Evolutionary conservation across 305 asterid genomes (phyloP).

Genomic region (Rubia balearica): DNA sequence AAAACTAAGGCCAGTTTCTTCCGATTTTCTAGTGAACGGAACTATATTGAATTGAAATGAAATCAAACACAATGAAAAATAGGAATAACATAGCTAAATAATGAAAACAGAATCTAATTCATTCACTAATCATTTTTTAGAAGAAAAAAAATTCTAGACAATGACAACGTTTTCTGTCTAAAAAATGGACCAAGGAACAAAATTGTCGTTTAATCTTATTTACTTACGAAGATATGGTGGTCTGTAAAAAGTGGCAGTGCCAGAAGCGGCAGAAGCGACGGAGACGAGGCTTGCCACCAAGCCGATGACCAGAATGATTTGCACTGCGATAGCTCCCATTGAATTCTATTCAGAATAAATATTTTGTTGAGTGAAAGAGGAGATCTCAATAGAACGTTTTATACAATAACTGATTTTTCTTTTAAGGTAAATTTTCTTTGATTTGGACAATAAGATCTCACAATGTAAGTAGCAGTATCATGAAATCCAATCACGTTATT

Average conservation of each 20-base stretch:
- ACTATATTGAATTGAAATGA: too few species aligned
- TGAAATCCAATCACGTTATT: neutral
- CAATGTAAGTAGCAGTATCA: neutral
- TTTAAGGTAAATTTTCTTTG: neutral
- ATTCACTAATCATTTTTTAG: too few species aligned
- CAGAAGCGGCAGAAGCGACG: conserved; percentile 20
- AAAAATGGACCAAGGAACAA: too few species aligned
- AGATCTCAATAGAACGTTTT: neutral
- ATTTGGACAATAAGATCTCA: neutral
- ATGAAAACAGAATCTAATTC: too few species aligned
- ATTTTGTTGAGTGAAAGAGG: neutral
- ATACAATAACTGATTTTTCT: neutral
- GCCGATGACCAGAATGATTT: neutral
- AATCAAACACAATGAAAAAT: too few species aligned
- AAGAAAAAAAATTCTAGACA: too few species aligned
- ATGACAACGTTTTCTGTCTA: too few species aligned
- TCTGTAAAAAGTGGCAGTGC: conserved; percentile 43
- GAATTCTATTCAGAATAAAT: neutral
- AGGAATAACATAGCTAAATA: too few species aligned
- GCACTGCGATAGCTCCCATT: neutral
- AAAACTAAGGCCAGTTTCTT: too few species aligned
- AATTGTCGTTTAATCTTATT: too few species aligned
- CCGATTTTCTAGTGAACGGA: too few species aligned
- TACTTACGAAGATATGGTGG: conserved; percentile 48
- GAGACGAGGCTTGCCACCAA: conserved; percentile 18